Evolutionary conservation across 352 stramenopile species (phyloP), one percentile per base, ranked within the genome.

Genomic region (Phytophthora podocarpi): DNA sequence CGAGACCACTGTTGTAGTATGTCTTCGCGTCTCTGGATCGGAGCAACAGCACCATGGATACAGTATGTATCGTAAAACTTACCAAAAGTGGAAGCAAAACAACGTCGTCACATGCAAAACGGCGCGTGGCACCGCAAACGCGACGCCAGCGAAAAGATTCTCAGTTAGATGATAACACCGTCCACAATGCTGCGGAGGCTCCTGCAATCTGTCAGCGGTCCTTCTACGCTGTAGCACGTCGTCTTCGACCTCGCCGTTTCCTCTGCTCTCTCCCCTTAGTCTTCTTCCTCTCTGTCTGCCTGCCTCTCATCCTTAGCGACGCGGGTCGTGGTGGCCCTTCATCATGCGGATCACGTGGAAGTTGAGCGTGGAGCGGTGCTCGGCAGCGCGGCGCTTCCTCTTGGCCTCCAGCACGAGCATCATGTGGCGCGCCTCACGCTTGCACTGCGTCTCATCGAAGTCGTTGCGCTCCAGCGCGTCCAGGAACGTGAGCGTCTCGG

Each of bases 271-370:
- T 42, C 9, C 48, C 58, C 49, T 41, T 50, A 39, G 34, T 45
- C 34, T 27, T n/a, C 27, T 36, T 15, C 18, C n/a, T 53, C 28
- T 37, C 31, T 34, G 35, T 49, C 23, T 45, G 7, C 20, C 16
- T 32, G 15, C 10, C n/a, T 3, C 20, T 51, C 15, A 20, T 49
- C 18, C 26, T 59, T 67, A 77, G 42, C 55, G 35, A 37, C 59
- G 47, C 18, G 59, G 39, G 42, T 70, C 75, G 54, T 77, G 47
- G 64, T 90, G 70, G 7, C 66, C 71, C 76, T 94, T 94, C 72
- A 94, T 83, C 85, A 94, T 94, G 68, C 85, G 87, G 35, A 94
- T 90, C 18, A 96, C 87, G 70, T 94, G 82, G 64, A 93, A 93
- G 72, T 94, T 94, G 36, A 96, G 80, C 53, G 87, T 91, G 41